Evolutionary conservation across 306 rosid species (phyloP).

Genomic region (Macrotyloma uniflorum): DNA sequence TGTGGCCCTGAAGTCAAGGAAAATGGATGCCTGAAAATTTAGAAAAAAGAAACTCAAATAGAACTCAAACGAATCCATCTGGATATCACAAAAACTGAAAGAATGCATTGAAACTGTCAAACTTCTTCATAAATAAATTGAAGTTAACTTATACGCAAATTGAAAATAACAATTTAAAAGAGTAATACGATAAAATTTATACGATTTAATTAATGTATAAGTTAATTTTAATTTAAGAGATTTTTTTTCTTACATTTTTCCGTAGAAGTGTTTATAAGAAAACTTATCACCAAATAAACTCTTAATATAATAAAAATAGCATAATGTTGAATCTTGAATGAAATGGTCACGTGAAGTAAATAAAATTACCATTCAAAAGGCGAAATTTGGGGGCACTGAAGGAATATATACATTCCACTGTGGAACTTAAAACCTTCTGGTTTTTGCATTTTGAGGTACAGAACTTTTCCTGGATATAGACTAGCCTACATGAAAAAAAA

Average conservation of each 20-base stretch:
- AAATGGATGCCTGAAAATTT: conserved; percentile 85
- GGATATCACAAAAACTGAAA: background rate
- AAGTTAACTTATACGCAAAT: no score
- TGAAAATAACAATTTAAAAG: no score
- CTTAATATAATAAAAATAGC: background rate
- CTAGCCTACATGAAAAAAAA: conserved; percentile 51
- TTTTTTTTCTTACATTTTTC: no score
- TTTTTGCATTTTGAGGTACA: conserved; percentile 75
- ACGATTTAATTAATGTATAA: no score
- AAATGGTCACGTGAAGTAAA: background rate
- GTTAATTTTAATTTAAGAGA: no score
- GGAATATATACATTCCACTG: conserved; percentile 89
- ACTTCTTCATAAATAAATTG: no score
- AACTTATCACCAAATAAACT: no score
- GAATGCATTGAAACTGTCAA: background rate
- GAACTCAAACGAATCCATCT: background rate
- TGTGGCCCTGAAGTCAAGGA: conserved; percentile 90
- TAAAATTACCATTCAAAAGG: conserved; percentile 71
- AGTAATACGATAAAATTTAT: no score
- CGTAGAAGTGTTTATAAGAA: no score
- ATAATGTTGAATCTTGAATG: background rate
- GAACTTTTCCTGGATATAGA: conserved; percentile 75
- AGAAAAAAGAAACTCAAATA: conserved; percentile 34
- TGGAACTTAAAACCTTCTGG: conserved; percentile 76
- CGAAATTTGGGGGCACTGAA: conserved; percentile 92